Base-by-base conservation (phyloP, 2,329 filamentous ascomycete species). In the Aspergillus flavus region DNA sequence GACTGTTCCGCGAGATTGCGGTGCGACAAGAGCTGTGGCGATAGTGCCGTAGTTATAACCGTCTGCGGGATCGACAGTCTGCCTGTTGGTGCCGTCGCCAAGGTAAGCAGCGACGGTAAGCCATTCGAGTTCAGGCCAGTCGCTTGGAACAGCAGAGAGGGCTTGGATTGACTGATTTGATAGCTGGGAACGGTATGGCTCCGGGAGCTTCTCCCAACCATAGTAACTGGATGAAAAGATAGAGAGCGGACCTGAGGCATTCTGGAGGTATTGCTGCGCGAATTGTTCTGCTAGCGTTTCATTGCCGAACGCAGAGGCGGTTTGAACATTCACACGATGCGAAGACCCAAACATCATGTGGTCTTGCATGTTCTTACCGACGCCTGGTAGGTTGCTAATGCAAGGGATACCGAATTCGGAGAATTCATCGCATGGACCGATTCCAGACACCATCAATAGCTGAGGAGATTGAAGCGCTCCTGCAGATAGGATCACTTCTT, bases 331-430 rank as follows among this genome's bases (percentile, higher is more conserved):
- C 43, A 80, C 73, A 6, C 72, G 70, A 62, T 76, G 75, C 11
- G 74, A 69, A 36, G 76, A 69, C 19, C 73, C 73, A 59, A 74
- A 76, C 60, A 74, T 67, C 32, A 63, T 58, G 52, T 80, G 77
- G 60, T 86, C 84, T 63, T 78, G 77, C 65, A 86, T 75, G 59
- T 83, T 82, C 66, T 70, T 62, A 30, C 71, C 71, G 2, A 73
- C 71, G 19, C 71, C 71, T 2, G 68, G 67, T 9, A 66, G 64
- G 55, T 72, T 50, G 16, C 57, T 34, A 36, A 68, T 48, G 43
- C 62, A 64, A 10, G 64, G 63, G 52, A 71, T 69, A 12, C 39
- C 54, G 48, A 68, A 59, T 11, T 45, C 48, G 14, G 58, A 26
- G 19, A 74, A 61, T 7, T 73, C 68, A 1, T 68, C 70, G 32